Conservation (phyloP, 192 early-diverging fungal species). For the Rhizoclosmatium globosum region DNA sequence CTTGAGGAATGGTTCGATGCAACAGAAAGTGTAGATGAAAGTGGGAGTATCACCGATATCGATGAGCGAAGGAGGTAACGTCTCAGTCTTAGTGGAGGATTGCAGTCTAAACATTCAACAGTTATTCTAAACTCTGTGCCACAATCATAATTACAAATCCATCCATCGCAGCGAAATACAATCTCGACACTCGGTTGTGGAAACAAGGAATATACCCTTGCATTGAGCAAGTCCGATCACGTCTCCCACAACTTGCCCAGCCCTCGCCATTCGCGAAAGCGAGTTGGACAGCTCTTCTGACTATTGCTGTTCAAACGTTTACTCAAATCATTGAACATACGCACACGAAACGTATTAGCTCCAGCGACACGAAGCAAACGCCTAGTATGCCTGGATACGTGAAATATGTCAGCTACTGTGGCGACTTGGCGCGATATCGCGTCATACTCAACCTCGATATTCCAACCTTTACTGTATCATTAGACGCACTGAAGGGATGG, state of each 20-base stretch:
- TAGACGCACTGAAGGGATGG: constrained; percentile 34
- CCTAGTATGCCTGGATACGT: constrained; percentile 42
- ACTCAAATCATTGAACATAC: neutral
- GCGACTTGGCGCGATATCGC: constrained; percentile 49
- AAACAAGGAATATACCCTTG: constrained; percentile 37
- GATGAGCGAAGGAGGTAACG: neutral
- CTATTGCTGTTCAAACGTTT: constrained; percentile 31
- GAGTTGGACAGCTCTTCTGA: constrained; percentile 41
- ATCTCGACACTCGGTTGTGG: constrained; percentile 50
- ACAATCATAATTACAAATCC: constrained; percentile 16
- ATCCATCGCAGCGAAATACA: constrained; percentile 38
- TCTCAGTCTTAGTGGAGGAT: neutral
- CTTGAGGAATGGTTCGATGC: constrained; percentile 1
- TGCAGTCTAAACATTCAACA: neutral
- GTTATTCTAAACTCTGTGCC: constrained; percentile 26
- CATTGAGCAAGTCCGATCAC: constrained; percentile 34
- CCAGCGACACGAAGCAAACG: constrained; percentile 2
- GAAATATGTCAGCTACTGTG: constrained; percentile 40
- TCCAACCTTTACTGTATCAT: constrained; percentile 4
- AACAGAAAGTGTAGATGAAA: neutral
- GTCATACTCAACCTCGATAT: constrained; percentile 3
- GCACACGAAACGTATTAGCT: constrained; percentile 5
- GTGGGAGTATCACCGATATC: neutral
- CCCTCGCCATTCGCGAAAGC: constrained; percentile 12
- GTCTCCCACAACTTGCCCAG: constrained; percentile 8